These are phyloP conservation scores for Brassica balearica DNA, from an alignment of 441 rosid genomes.

Conservation along the genomic window DNA sequence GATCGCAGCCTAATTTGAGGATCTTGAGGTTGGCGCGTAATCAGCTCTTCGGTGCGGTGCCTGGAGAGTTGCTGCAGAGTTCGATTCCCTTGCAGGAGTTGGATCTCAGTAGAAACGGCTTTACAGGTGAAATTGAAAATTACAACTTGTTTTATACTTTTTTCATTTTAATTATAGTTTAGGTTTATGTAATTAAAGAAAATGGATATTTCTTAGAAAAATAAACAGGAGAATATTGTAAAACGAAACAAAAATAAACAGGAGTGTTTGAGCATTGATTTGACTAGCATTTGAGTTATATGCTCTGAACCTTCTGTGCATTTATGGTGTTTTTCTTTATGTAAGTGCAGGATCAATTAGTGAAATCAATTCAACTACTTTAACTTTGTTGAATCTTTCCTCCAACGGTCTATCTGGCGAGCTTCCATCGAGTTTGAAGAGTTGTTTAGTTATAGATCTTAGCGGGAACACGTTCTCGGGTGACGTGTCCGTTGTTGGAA, in stretches of 20 bases:
- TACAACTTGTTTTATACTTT: neutral
- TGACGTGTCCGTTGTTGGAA: slow-evolving; percentile 58
- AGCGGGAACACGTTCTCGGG: slow-evolving; percentile 78
- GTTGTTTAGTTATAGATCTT: slow-evolving; percentile 63
- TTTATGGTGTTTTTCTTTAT: neutral
- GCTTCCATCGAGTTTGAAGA: slow-evolving; percentile 59
- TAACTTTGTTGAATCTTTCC: slow-evolving; percentile 78
- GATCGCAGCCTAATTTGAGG: slow-evolving; percentile 55
- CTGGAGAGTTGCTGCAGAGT: slow-evolving; percentile 68
- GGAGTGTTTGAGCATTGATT: slow-evolving; percentile 13
- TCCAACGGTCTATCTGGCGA: slow-evolving; percentile 72
- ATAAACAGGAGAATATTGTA: too few relatives aligned
- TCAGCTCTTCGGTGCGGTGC: slow-evolving; percentile 65
- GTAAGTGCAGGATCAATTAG: slow-evolving; percentile 68
- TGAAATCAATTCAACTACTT: slow-evolving; percentile 63
- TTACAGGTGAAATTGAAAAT: slow-evolving; percentile 63
- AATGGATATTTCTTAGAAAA: too few relatives aligned
- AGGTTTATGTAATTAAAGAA: too few relatives aligned
- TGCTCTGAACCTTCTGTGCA: too few relatives aligned
- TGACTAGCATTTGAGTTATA: slow-evolving; percentile 31
- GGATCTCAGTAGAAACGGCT: slow-evolving; percentile 91
- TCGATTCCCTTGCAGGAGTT: slow-evolving; percentile 62
- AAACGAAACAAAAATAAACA: too few relatives aligned
- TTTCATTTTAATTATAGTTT: too few relatives aligned
- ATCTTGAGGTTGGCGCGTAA: slow-evolving; percentile 68